Conservation (phyloP, 345 rosid species). For the Excoecaria cochinchinensis region DNA sequence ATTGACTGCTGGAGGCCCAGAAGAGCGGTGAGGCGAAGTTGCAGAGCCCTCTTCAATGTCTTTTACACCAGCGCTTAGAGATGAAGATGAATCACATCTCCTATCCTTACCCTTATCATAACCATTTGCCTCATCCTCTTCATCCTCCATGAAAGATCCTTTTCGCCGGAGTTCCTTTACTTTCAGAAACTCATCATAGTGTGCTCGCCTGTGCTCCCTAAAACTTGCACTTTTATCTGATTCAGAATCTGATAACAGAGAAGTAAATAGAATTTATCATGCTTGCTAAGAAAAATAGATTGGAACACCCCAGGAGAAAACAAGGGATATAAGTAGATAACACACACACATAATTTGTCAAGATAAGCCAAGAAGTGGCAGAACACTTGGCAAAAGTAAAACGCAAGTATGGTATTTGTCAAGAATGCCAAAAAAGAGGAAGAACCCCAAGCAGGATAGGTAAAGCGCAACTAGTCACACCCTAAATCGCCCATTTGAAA, state of each 20-base stretch:
- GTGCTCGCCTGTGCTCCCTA: constrained; percentile 76
- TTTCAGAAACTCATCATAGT: constrained; percentile 80
- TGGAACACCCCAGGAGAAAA: not conserved
- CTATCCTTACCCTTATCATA: constrained; percentile 21
- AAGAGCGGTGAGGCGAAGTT: constrained; percentile 24
- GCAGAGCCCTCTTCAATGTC: constrained; percentile 42
- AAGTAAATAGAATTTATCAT: constrained; percentile 5
- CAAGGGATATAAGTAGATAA: not conserved
- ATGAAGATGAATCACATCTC: constrained; percentile 38
- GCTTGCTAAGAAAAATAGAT: not conserved
- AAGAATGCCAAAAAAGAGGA: not conserved
- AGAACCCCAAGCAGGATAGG: not conserved
- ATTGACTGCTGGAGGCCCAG: constrained; percentile 31
- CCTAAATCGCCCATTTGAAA: too few species aligned
- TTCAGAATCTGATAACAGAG: constrained; percentile 38
- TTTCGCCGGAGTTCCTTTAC: constrained; percentile 70
- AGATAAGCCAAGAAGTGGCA: too few species aligned
- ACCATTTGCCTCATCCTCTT: constrained; percentile 46
- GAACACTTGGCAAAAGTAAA: not conserved
- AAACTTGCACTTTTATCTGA: constrained; percentile 48
- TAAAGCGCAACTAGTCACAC: too few species aligned
- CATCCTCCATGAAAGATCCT: constrained; percentile 66
- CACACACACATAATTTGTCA: too few species aligned
- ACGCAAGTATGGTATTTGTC: not conserved
- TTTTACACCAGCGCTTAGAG: constrained; percentile 42